Evolutionary conservation across 495 filamentous ascomycete species (phyloP).

Genomic region (Chlorociboria aeruginascens): DNA sequence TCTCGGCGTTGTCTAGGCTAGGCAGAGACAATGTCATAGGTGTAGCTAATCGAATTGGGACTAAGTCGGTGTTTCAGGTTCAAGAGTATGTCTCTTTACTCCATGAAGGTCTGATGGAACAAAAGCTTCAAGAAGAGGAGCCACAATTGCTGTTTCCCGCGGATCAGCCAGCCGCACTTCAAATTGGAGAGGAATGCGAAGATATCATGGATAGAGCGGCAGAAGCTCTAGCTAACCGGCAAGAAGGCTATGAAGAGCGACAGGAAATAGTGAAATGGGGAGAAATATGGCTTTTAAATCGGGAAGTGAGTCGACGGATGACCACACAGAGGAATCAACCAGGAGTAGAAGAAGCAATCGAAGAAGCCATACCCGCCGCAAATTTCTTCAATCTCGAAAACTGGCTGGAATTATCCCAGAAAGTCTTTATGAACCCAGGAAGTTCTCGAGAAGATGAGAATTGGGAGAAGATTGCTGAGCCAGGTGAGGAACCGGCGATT

Average conservation of each 20-base stretch:
- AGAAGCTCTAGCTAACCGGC: constrained; percentile 42
- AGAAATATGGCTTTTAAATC: constrained; percentile 42
- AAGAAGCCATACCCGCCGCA: constrained; percentile 33
- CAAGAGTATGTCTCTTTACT: constrained; percentile 53
- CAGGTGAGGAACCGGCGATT: constrained; percentile 49
- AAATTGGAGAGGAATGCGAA: constrained; percentile 56
- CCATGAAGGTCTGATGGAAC: constrained; percentile 30
- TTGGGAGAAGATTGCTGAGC: constrained; percentile 42
- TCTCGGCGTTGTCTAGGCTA: constrained; percentile 46
- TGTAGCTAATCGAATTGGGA: constrained; percentile 51
- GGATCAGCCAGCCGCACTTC: constrained; percentile 59
- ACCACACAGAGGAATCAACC: constrained; percentile 20
- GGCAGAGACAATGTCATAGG: constrained; percentile 46
- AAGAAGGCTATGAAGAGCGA: constrained; percentile 42
- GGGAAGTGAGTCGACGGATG: constrained; percentile 28
- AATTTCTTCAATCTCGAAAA: constrained; percentile 43
- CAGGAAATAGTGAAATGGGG: constrained; percentile 35
- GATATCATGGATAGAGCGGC: constrained; percentile 56
- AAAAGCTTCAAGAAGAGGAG: constrained; percentile 1
- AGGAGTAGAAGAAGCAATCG: constrained; percentile 22
- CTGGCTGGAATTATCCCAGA: constrained; percentile 54
- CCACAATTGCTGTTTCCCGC: constrained; percentile 15
- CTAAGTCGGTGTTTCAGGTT: constrained; percentile 68
- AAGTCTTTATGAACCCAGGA: constrained; percentile 69
- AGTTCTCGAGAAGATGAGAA: constrained; percentile 42